A percentile compares a stretch with the other conserved stretches of the same genome.
phyloP scores from a whole-genome alignment of 192 early-diverging fungal species.

The Allomyces arbusculus region DNA sequence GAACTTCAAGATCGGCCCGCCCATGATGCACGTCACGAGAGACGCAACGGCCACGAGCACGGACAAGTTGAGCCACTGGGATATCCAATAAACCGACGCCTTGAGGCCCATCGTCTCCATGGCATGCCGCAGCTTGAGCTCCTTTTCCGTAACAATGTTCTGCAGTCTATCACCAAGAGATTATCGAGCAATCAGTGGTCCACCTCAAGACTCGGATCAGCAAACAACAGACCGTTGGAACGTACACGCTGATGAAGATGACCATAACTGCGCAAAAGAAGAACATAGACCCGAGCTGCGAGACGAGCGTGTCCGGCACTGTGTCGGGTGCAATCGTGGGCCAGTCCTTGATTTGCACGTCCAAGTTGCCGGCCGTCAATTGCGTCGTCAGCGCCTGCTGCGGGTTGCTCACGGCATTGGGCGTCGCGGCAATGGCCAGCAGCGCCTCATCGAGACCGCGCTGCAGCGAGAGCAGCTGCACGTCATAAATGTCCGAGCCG shows the following conservation, averaged over 20 bases:
- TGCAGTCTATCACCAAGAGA: slow-evolving; percentile 20
- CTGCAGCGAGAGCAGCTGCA: slow-evolving; percentile 31
- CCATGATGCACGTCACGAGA: slow-evolving; percentile 33
- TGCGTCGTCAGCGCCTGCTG: slow-evolving; percentile 4
- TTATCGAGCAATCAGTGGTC: slow-evolving; percentile 19
- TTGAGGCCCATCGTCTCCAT: slow-evolving; percentile 69
- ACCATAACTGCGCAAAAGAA: slow-evolving; percentile 35
- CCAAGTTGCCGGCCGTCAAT: slow-evolving; percentile 12
- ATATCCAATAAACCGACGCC: slow-evolving; percentile 41
- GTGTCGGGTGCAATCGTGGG: slow-evolving; percentile 31
- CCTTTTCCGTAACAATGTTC: slow-evolving; percentile 54
- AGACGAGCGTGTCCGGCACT: slow-evolving; percentile 36
- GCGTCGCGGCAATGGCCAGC: slow-evolving; percentile 3
- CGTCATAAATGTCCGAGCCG: slow-evolving; percentile 36
- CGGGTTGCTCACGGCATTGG: slow-evolving; percentile 3
- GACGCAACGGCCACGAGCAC: slow-evolving; percentile 32
- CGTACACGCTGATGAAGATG: slow-evolving; percentile 21
- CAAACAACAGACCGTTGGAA: slow-evolving; percentile 22
- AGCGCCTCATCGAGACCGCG: slow-evolving; percentile 54
- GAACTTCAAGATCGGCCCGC: slow-evolving; percentile 33
- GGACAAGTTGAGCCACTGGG: slow-evolving; percentile 34
- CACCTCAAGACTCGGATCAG: slow-evolving; percentile 16
- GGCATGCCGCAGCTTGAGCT: slow-evolving; percentile 39
- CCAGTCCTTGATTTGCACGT: slow-evolving; percentile 44
- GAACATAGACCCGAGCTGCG: slow-evolving; percentile 28